These are phyloP conservation scores for Hericium coralloides DNA, from an alignment of 768 basidiomycete species.

Conservation along the genomic window DNA sequence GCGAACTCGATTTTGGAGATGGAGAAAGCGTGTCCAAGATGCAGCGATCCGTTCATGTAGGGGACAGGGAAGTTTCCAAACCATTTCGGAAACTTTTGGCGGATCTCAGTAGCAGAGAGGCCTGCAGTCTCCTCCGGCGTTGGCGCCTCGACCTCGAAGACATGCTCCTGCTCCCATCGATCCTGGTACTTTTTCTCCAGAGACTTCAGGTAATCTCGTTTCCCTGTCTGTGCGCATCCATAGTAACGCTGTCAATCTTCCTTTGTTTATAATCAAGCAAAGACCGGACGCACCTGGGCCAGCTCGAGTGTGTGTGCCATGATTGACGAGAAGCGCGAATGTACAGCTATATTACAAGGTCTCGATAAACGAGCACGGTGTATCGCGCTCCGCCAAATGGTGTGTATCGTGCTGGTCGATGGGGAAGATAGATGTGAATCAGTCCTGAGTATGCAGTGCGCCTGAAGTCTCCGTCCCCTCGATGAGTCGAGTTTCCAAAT, in stretches of 20 bases:
- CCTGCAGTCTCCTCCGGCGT: conserved; percentile 52
- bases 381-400: conserved; percentile 7
- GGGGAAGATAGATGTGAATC: neutral
- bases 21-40: conserved; percentile 96
- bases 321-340: conserved; percentile 2
- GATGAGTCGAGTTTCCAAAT: neutral
- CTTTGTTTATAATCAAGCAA: neutral
- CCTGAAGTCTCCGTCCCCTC: neutral
- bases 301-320: conserved; percentile 22
- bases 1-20: conserved; percentile 97
- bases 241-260: neutral
- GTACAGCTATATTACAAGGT: conserved; percentile 15
- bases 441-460: neutral
- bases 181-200: conserved; percentile 83
- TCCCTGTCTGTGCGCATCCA: conserved; percentile 62
- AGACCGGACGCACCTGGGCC: conserved; percentile 19
- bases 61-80: conserved; percentile 94
- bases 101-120: conserved; percentile 56
- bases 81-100: conserved; percentile 86
- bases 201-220: conserved; percentile 78
- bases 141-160: conserved; percentile 86
- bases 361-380: conserved; percentile 9
- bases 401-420: conserved; percentile 6
- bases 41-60: conserved; percentile 98
- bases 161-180: conserved; percentile 63